phyloP scores from a whole-genome alignment of 306 rosid species.

The Vicia sativa region DNA sequence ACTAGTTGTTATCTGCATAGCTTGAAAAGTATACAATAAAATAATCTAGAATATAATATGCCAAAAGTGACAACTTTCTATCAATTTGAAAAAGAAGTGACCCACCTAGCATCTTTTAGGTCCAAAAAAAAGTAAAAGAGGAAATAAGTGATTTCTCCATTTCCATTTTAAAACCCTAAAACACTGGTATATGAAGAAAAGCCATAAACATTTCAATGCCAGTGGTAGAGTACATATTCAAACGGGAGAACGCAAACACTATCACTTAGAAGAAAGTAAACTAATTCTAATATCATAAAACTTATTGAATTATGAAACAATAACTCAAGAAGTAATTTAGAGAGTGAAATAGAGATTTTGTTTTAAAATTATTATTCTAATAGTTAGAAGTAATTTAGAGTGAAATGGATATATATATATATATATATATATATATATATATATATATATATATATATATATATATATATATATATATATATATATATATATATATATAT shows the following conservation, averaged over 20 bases:
- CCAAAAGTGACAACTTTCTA: constrained; percentile 21
- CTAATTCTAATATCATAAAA: too few relatives aligned
- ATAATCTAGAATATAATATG: constrained; percentile 1
- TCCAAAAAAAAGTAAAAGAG: constrained; percentile 14
- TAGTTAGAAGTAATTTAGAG: too few relatives aligned
- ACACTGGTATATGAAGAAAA: background rate
- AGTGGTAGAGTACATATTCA: background rate
- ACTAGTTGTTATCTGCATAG: background rate
- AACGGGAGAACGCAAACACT: too few relatives aligned
- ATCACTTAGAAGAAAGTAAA: background rate
- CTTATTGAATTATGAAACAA: too few relatives aligned
- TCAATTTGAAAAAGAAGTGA: constrained; percentile 17
- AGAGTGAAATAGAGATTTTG: too few relatives aligned
- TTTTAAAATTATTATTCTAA: too few relatives aligned
- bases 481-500: too few relatives aligned
- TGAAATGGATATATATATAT: too few relatives aligned
- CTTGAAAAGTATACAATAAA: background rate
- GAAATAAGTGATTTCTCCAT: constrained; percentile 17
- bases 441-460: too few relatives aligned
- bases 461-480: too few relatives aligned
- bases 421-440: too few relatives aligned
- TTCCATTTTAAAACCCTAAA: constrained; percentile 29
- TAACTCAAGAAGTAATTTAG: too few relatives aligned
- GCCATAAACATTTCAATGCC: background rate
- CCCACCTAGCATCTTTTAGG: constrained; percentile 17